Evolutionary conservation across 2,329 filamentous ascomycete genomes (phyloP), one percentile per base, ranked within the genome.

Genomic region (Colletotrichum cordylinicola): DNA sequence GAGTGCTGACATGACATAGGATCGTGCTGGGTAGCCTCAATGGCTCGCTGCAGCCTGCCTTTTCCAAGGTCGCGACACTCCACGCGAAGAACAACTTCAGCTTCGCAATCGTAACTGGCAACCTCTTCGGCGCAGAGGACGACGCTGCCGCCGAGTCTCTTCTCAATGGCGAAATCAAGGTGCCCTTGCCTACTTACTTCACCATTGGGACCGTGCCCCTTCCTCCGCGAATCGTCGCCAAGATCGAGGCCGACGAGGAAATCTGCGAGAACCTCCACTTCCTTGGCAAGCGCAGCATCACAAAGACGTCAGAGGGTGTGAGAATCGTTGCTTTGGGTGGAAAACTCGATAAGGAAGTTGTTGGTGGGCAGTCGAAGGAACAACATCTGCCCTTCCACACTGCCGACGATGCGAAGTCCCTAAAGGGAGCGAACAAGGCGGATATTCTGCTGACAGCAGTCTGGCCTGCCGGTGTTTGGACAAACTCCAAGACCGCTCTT

Each of bases 221-320:
- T 8, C 97, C 97, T 1, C 84, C 88, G 4, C 86, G 88, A 35
- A 91, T 98, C 27, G 87, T 94, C 24, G 91, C 94, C 81, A 96
- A 93, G 82, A 90, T 98, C 68, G 90, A 95, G 81, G 90, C 90
- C 39, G 91, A 94, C 77, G 93, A 93, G 81, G 91, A 93, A 79
- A 90, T 99, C 21, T 98, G 96, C 82, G 90, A 93, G n/a, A 98
- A 99, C 82, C 90, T 99, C 13, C 95, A 95, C 84, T 98, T 94
- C 81, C 91, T 99, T 1, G 96, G 95, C 73, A 98, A 97, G 84
- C 93, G 95, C 80, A 95, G 94, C 77, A 93, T 94, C 16, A 94
- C 95, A 68, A 98, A 97, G 83, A 98, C 96, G 0, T 94, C 94
- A 0, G 96, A 98, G 78, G 96, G 96, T 2, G 88, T 98, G 61